Evolutionary conservation across 768 basidiomycete species (phyloP).

Genomic region (Leucocoprinus birnbaumii): DNA sequence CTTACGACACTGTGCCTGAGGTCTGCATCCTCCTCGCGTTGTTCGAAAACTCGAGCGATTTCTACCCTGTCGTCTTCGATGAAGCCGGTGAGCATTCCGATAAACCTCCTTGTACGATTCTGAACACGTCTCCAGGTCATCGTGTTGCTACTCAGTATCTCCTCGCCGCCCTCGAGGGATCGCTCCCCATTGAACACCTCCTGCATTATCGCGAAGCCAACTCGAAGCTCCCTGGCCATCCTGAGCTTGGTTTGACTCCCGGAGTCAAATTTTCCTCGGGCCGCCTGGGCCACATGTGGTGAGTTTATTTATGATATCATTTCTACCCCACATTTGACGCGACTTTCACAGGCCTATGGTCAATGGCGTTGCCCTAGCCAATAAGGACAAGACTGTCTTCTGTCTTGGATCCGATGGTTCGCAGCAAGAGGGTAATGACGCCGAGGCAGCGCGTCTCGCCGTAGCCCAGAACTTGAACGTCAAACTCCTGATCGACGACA

Average conservation of each 20-base stretch:
- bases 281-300: constrained; percentile 91
- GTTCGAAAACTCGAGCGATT: constrained; percentile 63
- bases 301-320: constrained; percentile 14
- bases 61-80: constrained; percentile 70
- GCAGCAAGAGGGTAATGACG: constrained; percentile 90
- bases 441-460: constrained; percentile 84
- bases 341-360: constrained; percentile 55
- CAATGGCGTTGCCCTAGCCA: constrained; percentile 81
- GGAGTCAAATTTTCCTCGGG: constrained; percentile 92
- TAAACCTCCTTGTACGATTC: neutral
- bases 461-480: constrained; percentile 82
- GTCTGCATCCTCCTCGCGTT: constrained; percentile 76
- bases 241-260: constrained; percentile 87
- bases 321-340: neutral
- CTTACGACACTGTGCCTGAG: constrained; percentile 81
- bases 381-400: constrained; percentile 75
- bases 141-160: constrained; percentile 91
- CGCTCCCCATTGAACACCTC: constrained; percentile 70
- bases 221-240: constrained; percentile 86
- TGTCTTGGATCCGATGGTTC: constrained; percentile 88
- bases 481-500: constrained; percentile 87
- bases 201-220: constrained; percentile 85
- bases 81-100: constrained; percentile 63
- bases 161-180: constrained; percentile 72
- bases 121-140: constrained; percentile 49